phyloP scores from a whole-genome alignment of 75 land plant genomes.

The Sequoia sempervirens region DNA sequence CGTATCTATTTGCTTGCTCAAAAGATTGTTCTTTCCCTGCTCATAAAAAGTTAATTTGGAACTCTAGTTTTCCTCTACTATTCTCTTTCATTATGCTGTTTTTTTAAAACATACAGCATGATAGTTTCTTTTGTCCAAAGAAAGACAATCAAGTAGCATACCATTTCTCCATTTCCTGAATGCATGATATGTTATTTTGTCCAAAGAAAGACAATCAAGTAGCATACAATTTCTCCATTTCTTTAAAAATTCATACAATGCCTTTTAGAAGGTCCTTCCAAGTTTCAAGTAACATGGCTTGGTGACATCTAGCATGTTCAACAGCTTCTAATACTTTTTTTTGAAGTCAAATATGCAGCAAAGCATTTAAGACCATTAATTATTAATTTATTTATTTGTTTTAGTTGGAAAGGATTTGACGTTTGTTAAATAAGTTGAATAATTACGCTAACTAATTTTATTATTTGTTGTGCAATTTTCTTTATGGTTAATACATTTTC shows the following conservation, averaged over 20 bases:
- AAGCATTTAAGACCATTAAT: conserved; percentile 1
- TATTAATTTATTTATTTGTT: neutral
- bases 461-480: neutral
- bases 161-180: neutral
- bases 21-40: too few relatives aligned
- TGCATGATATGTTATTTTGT: too few relatives aligned
- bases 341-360: neutral
- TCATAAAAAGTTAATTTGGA: too few relatives aligned
- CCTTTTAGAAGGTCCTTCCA: neutral
- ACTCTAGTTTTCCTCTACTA: too few relatives aligned
- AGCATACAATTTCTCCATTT: neutral
- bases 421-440: neutral
- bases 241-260: neutral
- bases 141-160: too few relatives aligned
- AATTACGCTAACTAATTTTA: neutral
- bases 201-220: too few relatives aligned
- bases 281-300: neutral
- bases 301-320: neutral
- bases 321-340: neutral
- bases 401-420: neutral
- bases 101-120: too few relatives aligned
- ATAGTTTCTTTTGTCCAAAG: too few relatives aligned
- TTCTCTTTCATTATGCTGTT: too few relatives aligned
- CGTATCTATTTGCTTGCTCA: too few relatives aligned
- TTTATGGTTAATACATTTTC: conserved; percentile 4